These are phyloP conservation scores for Sporobolomyces pararoseus DNA, from an alignment of 768 basidiomycete species.

Conservation along the genomic window DNA sequence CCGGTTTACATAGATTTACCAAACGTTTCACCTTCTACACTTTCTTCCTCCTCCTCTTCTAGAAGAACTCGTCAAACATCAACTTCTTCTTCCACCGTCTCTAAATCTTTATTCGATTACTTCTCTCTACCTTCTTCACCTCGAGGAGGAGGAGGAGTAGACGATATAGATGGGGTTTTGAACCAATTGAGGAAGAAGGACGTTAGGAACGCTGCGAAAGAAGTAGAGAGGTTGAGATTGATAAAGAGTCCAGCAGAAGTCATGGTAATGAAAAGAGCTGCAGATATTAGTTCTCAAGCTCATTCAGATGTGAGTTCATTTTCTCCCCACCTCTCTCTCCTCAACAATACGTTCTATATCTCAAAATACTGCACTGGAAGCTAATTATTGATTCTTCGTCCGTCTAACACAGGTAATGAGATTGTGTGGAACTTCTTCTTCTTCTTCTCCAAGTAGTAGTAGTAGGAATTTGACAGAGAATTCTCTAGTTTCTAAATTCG, in stretches of 20 bases:
- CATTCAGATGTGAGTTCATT: constrained; percentile 79
- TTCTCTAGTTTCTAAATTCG: constrained; percentile 74
- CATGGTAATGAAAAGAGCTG: constrained; percentile 73
- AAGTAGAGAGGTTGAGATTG: constrained; percentile 66
- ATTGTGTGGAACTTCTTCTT: neutral
- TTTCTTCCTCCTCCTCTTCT: no score
- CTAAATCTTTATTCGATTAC: constrained; percentile 50
- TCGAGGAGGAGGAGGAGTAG: constrained; percentile 13
- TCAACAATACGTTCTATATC: no score
- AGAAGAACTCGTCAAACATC: constrained; percentile 18
- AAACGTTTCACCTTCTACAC: constrained; percentile 45
- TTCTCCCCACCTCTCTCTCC: no score
- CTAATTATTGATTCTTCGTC: neutral
- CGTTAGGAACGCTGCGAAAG: constrained; percentile 59
- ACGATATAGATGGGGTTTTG: constrained; percentile 57
- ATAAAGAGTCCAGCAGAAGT: constrained; percentile 79
- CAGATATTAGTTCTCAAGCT: constrained; percentile 77
- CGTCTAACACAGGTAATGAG: constrained; percentile 40
- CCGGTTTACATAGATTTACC: constrained; percentile 55
- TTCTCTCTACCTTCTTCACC: constrained; percentile 46
- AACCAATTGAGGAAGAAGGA: constrained; percentile 53
- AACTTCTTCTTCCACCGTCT: constrained; percentile 44
- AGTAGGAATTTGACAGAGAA: constrained; percentile 57
- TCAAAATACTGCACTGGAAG: no score
- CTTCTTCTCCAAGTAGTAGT: no score